phyloP scores from a whole-genome alignment of 495 filamentous ascomycete species.

The Neurospora terricola region DNA sequence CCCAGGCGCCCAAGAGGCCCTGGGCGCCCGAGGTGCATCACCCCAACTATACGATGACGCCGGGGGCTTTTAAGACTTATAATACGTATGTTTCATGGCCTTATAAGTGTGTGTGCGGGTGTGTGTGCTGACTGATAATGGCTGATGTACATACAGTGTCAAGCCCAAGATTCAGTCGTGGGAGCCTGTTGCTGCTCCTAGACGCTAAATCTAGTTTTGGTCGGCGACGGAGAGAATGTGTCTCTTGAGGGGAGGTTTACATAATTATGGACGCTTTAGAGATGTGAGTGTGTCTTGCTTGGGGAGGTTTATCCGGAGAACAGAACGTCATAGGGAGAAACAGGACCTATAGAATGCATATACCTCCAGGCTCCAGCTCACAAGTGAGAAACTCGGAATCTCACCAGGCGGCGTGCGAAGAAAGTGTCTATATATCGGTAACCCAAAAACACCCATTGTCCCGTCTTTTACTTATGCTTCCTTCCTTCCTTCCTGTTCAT shows the following conservation, averaged over 20 bases:
- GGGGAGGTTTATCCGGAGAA: not conserved
- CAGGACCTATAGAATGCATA: not conserved
- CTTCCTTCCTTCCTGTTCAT: not conserved
- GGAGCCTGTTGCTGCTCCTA: slow-evolving; percentile 27
- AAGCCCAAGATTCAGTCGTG: slow-evolving; percentile 32
- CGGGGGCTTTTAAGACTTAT: slow-evolving; percentile 83
- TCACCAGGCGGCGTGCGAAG: not conserved
- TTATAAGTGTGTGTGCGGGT: too few relatives aligned
- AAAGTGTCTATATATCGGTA: not conserved
- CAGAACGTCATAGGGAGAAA: not conserved
- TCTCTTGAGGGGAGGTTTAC: not conserved
- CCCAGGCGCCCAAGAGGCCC: slow-evolving; percentile 47
- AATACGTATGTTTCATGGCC: slow-evolving; percentile 62
- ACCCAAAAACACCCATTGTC: not conserved
- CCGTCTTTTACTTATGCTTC: not conserved
- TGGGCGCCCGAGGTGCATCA: slow-evolving; percentile 69
- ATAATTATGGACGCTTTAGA: not conserved
- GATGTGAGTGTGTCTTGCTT: not conserved
- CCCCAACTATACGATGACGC: slow-evolving; percentile 60
- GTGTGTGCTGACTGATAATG: too few relatives aligned
- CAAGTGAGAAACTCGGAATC: not conserved
- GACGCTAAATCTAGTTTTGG: slow-evolving; percentile 12
- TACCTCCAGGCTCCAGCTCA: not conserved
- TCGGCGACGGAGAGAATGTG: not conserved
- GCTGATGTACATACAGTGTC: slow-evolving; percentile 3